A percentile compares a stretch with the other conserved stretches of the same genome.
phyloP scores from a whole-genome alignment of 2,329 filamentous ascomycete species.

The Fusarium papillatum region DNA sequence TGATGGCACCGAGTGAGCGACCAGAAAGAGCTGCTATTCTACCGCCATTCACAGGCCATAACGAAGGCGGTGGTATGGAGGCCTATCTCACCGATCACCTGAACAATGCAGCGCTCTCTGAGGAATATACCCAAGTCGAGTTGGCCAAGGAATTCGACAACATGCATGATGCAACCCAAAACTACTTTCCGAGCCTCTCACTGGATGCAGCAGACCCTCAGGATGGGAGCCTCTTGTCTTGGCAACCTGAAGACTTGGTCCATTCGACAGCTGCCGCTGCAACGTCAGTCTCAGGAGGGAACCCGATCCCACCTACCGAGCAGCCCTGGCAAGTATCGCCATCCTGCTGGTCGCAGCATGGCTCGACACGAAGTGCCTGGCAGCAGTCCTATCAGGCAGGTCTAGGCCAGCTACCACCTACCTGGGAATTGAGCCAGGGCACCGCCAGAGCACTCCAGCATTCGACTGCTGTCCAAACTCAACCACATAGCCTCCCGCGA shows the following conservation, averaged over 20 bases:
- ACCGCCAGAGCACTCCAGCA: not conserved
- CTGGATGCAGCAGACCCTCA: not conserved
- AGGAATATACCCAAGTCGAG: not conserved
- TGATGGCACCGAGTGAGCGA: not conserved
- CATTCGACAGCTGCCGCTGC: not conserved
- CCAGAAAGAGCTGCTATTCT: rapidly evolving
- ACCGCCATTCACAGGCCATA: not conserved
- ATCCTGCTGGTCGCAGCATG: not conserved
- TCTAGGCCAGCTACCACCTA: not conserved
- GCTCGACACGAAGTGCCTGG: not conserved
- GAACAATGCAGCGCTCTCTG: not conserved
- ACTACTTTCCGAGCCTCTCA: not conserved
- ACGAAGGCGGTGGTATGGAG: not conserved
- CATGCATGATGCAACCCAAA: not conserved
- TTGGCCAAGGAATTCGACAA: not conserved
- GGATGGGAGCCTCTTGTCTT: not conserved
- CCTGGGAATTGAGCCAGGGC: not conserved
- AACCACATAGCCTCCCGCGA: not conserved
- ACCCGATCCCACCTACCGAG: not conserved
- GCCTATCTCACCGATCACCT: not conserved
- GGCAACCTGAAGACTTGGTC: not conserved
- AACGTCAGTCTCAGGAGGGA: not conserved
- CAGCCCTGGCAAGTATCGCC: not conserved
- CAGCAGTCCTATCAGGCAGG: not conserved
- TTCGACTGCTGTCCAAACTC: not conserved